Conservation (phyloP, 1,284 basidiomycete genomes). For the Cerrena zonata region DNA sequence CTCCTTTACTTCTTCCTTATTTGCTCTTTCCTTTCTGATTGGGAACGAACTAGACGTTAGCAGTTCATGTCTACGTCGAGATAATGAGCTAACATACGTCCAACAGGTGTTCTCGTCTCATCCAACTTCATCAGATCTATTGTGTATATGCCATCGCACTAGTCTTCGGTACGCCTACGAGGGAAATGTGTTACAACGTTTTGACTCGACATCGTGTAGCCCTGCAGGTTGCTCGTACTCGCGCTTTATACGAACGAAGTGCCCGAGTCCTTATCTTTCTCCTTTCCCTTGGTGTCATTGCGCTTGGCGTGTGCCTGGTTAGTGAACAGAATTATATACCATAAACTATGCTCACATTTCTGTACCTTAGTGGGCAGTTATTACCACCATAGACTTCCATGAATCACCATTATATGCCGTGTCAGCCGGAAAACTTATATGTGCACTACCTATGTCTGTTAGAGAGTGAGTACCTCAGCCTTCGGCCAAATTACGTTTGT, state of each 20-base stretch:
- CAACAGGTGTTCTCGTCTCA: background rate
- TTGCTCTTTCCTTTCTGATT: background rate
- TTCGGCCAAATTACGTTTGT: background rate
- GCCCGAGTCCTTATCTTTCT: background rate
- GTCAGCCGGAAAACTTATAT: background rate
- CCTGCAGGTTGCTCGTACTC: background rate
- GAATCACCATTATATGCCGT: background rate
- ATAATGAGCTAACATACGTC: background rate
- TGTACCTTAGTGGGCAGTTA: too few relatives aligned
- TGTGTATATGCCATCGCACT: background rate
- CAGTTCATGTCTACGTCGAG: background rate
- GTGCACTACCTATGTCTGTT: background rate
- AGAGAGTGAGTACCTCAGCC: background rate
- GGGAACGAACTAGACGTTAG: background rate
- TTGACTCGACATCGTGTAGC: background rate
- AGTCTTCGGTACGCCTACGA: background rate
- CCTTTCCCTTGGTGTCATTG: background rate
- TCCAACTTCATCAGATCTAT: background rate
- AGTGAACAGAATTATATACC: too few relatives aligned
- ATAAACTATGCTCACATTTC: too few relatives aligned
- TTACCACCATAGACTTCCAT: too few relatives aligned
- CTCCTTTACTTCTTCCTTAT: background rate
- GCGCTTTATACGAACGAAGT: background rate
- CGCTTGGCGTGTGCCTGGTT: background rate
- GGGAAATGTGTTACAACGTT: background rate